Base-by-base conservation (phyloP, 352 stramenopile species). In the Phytophthora pseudosyringae region DNA sequence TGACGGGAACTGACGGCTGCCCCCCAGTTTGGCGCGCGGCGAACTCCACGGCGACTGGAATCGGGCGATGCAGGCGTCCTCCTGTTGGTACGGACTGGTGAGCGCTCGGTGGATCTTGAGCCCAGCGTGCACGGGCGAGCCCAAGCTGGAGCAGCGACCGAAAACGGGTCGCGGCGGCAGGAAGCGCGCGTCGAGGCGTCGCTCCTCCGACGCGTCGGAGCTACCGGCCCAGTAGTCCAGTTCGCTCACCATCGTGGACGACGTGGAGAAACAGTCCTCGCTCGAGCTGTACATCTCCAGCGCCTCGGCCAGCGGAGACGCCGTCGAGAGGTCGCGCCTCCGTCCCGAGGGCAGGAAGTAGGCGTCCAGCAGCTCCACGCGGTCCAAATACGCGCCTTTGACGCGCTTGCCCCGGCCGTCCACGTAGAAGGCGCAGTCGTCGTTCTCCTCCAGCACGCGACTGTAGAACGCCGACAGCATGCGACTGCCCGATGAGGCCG, bases 381-480 rank as follows among this genome's bases (percentile, higher is more conserved):
- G 57, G 18, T 83, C 64, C 25, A 90, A 44, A 57, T 89, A 88
- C 13, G 69, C 36, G 9, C 80, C 83, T 70, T 83, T 80, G 11
- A 90, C 44, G 28, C 67, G 78, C 29, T 86, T 75, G n/a, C 81
- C 83, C 9, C 75, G 54, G 12, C 52, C 51, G 67, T 93, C 76
- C 28, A 89, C 59, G 53, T 86, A 90, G 61, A 74, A 90, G 26
- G 80, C 77, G 58, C 75, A 88, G 65, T 88, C 80, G 52, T 90
- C 81, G 25, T 77, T 78, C 49, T 93, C 85, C 16, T 72, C 66
- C 16, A 95, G 70, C 50, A 92, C 72, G 50, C 85, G 81, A 61
- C 87, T 91, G 73, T 93, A 95, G 59, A 91, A 89, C 29, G 87
- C 75, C 21, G 85, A 93, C 18, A 95, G 67, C 74, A 95, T 67